Evolutionary conservation across 768 basidiomycete species (phyloP).

Genomic region (Pleurotus djamor): DNA sequence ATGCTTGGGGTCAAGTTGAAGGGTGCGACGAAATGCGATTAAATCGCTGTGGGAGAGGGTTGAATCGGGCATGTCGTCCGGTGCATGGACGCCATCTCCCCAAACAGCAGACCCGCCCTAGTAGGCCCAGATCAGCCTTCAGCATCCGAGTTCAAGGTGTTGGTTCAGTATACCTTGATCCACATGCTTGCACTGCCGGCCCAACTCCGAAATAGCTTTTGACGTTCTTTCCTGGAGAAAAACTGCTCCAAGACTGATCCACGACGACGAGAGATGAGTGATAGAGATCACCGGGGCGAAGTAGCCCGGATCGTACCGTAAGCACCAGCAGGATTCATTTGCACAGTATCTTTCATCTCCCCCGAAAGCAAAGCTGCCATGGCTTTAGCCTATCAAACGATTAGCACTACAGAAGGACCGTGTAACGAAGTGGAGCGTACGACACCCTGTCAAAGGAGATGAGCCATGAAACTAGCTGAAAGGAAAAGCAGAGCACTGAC

Average conservation of each 20-base stretch:
- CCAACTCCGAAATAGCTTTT: conserved; percentile 91
- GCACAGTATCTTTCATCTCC: conserved; percentile 92
- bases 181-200: conserved; percentile 92
- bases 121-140: not conserved
- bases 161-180: conserved; percentile 69
- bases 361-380: conserved; percentile 95
- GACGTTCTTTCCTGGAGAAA: conserved; percentile 88
- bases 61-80: conserved; percentile 64
- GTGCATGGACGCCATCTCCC: conserved; percentile 75
- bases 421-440: conserved; percentile 36
- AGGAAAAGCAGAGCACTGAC: conserved; percentile 34
- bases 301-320: conserved; percentile 49
- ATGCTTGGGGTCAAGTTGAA: conserved; percentile 16
- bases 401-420: not conserved
- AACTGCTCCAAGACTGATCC: conserved; percentile 74
- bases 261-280: not conserved
- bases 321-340: conserved; percentile 78
- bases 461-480: conserved; percentile 3
- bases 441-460: conserved; percentile 52
- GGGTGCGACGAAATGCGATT: conserved; percentile 66
- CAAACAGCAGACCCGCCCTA: conserved; percentile 84
- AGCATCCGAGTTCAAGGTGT: not conserved
- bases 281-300: not conserved
- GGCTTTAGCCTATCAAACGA: conserved; percentile 72
- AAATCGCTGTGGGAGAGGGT: conserved; percentile 77